Base-by-base conservation (phyloP, 2,329 filamentous ascomycete genomes). In the Fusarium virguliforme region DNA sequence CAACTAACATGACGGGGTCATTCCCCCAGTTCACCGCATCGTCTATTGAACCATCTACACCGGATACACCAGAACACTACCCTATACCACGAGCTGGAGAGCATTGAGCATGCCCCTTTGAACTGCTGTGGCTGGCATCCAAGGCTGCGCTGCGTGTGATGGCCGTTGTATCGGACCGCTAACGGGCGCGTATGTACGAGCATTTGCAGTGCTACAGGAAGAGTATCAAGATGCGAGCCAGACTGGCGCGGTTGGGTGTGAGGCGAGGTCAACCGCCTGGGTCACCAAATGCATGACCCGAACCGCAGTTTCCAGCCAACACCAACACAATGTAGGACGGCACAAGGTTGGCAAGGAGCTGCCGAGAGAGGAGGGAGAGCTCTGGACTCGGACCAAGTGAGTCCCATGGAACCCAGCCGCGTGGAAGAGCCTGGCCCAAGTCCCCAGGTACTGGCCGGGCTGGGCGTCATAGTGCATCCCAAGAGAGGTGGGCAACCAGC, bases 391-490 rank as follows among this genome's bases (percentile, higher is more conserved):
- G 18, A 24, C 35, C n/a, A 28, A 8, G 24, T 40, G 35, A 56
- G 22, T 26, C 30, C 37, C 24, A 30, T 30, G 43, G 41, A 59
- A 58, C n/a, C 41, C 56, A 50, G 22, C 41, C 10, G 41, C n/a
- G 22, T 59, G 56, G 56, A 38, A 48, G 43, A 50, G 41, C 32
- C 56, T 50, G 32, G 30, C 10, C 28, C 41, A 34, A 13, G 15
- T 28, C 38, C 54, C 18, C n/a, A 22, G 13, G 24, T 12, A 22
- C 6, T 30, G 58, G 24, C 34, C 24, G 58, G 38, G 46, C 48
- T 24, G 26, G 35, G 48, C 59, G 59, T 56, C 59, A 56, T 38
- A 30, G 24, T 56, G 59, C 50, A 24, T 61, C 46, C 46, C 43
- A 34, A 26, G 50, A 55, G 30, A 55, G 48, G 28, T 9, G 38